Percentiles rank a stretch among this genome's conserved stretches.
phyloP scores from a whole-genome alignment of 805 yeast species.

The Hanseniaspora lachancei region DNA sequence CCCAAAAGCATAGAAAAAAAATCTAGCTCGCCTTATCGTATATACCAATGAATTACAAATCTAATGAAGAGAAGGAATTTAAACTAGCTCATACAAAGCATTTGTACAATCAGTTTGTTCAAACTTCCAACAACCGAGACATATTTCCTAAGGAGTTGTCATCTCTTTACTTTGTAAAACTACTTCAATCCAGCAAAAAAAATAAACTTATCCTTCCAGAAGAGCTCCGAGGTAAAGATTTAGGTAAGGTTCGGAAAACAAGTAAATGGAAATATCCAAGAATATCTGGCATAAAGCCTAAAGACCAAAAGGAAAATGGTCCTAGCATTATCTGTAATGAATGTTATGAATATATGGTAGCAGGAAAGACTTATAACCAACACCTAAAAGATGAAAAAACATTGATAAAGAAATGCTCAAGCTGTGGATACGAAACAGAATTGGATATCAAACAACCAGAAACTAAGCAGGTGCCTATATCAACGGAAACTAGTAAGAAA shows the following conservation, averaged over 20 bases:
- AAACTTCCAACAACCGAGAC: neutral
- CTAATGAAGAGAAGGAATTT: slow-evolving; percentile 8
- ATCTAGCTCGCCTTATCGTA: no score
- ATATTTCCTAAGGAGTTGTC: neutral
- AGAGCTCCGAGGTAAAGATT: slow-evolving; percentile 8
- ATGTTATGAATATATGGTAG: slow-evolving; percentile 4
- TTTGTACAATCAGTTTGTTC: neutral
- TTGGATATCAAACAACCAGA: neutral
- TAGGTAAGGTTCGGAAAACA: slow-evolving; percentile 1
- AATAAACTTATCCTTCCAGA: slow-evolving; percentile 9
- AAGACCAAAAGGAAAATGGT: neutral
- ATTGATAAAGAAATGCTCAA: neutral
- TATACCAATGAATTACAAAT: slow-evolving; percentile 1
- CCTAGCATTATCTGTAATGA: neutral
- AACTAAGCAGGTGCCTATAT: neutral
- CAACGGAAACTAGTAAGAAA: neutral
- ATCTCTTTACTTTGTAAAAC: neutral
- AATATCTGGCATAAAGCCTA: neutral
- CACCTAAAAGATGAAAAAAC: neutral
- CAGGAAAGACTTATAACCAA: neutral
- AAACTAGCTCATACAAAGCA: slow-evolving; percentile 4
- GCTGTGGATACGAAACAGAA: slow-evolving; percentile 2
- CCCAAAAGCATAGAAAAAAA: neutral
- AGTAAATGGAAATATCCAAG: slow-evolving; percentile 9
- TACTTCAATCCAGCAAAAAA: slow-evolving; percentile 7